Conservation (phyloP, 75 land plant genomes). For the Cryptomeria japonica region DNA sequence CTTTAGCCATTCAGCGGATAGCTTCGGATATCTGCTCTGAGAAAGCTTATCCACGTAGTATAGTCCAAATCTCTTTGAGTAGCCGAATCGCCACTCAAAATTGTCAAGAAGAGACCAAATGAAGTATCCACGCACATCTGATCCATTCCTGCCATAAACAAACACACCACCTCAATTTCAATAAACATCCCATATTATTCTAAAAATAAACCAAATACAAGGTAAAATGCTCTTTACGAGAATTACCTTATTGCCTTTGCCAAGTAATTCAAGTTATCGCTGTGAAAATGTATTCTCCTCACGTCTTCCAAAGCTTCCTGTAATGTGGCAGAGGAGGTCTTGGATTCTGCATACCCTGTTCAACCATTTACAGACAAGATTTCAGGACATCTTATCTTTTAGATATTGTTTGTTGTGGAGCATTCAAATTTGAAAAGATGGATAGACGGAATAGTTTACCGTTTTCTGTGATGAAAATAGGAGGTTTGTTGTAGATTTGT, state of each 20-base stretch:
- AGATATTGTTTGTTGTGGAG: too few species aligned
- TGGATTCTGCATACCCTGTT: too few species aligned
- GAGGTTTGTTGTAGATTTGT: conserved; percentile 52
- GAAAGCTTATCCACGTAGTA: conserved; percentile 8
- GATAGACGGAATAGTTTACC: conserved; percentile 23
- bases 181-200: too few species aligned
- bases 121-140: conserved; percentile 23
- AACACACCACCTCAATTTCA: not conserved
- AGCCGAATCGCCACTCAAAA: conserved; percentile 23
- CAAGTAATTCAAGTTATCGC: too few species aligned
- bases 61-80: conserved; percentile 14
- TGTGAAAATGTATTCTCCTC: too few species aligned
- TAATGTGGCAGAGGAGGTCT: too few species aligned
- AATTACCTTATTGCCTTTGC: not conserved
- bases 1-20: conserved; percentile 12
- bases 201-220: too few species aligned
- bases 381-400: too few species aligned
- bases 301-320: too few species aligned
- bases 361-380: too few species aligned
- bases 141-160: not conserved
- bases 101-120: conserved; percentile 23
- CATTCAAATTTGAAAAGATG: too few species aligned
- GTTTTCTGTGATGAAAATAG: conserved; percentile 69
- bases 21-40: conserved; percentile 12
- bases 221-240: not conserved